Evolutionary conservation across 2,329 filamentous ascomycete genomes (phyloP).

Genomic region (Balansia obtecta): DNA sequence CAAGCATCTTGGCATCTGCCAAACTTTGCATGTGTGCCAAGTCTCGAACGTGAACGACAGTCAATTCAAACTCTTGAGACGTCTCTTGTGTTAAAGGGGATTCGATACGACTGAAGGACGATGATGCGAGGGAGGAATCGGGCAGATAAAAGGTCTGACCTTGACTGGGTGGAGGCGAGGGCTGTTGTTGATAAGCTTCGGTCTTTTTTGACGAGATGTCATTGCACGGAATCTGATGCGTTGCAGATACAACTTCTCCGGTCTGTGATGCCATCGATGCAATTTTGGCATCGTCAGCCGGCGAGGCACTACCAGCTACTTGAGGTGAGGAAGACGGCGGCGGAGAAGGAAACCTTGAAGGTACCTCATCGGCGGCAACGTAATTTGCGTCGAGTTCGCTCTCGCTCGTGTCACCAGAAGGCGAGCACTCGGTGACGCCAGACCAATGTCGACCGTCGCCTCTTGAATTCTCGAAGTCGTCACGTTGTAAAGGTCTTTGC

Average conservation of each 20-base stretch:
- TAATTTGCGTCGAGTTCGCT: constrained; percentile 1
- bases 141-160: constrained; percentile 21
- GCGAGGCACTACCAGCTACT: constrained; percentile 22
- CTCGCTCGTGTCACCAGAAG: neutral
- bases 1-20: constrained; percentile 63
- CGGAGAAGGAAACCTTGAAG: constrained; percentile 38
- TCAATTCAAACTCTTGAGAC: constrained; percentile 23
- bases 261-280: constrained; percentile 36
- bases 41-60: constrained; percentile 69
- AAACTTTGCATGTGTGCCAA: constrained; percentile 85
- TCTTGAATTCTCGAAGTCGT: constrained; percentile 6
- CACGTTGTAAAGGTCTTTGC: constrained; percentile 14
- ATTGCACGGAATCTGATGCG: constrained; percentile 3
- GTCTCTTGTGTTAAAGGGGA: constrained; percentile 2
- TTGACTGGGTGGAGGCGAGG: constrained; percentile 24
- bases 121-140: constrained; percentile 1
- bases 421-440: neutral
- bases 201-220: constrained; percentile 10
- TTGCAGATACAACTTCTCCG: constrained; percentile 16
- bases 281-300: constrained; percentile 28
- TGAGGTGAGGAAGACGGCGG: constrained; percentile 41
- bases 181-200: constrained; percentile 17
- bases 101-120: neutral
- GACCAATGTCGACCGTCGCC: neutral
- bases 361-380: constrained; percentile 27